phyloP scores from a whole-genome alignment of 164 flowering plant genomes.

The Umbellularia californica region DNA sequence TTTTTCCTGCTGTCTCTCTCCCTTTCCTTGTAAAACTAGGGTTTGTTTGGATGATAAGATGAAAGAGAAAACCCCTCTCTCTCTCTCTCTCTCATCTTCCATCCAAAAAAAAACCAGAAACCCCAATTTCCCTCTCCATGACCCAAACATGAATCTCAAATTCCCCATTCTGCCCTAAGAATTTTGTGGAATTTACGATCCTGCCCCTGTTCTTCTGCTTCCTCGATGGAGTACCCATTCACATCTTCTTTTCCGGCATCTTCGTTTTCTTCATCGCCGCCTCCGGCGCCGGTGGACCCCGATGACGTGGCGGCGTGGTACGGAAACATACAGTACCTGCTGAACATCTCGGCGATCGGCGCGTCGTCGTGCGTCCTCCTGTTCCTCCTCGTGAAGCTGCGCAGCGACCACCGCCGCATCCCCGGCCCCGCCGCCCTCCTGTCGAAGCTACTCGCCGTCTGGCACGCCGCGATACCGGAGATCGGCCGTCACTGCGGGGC shows the following conservation, averaged over 20 bases:
- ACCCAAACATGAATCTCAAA: neutral
- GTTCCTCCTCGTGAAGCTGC: conserved; percentile 85
- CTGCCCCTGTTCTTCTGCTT: neutral
- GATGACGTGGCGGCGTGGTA: conserved; percentile 49
- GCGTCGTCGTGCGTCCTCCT: conserved; percentile 63
- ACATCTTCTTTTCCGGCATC: conserved; percentile 7
- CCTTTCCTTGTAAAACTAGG: neutral
- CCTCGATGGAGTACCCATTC: neutral
- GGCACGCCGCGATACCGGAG: conserved; percentile 91
- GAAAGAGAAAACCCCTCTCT: no score
- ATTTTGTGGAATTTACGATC: neutral
- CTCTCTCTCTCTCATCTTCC: no score
- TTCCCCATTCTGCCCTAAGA: neutral
- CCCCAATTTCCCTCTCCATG: no score
- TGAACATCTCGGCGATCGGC: conserved; percentile 88
- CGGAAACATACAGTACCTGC: conserved; percentile 87
- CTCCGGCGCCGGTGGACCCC: neutral
- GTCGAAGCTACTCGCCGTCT: conserved; percentile 94
- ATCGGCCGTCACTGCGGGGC: conserved; percentile 95
- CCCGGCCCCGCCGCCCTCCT: conserved; percentile 76
- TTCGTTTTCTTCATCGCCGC: neutral
- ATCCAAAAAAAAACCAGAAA: no score
- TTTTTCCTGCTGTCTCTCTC: neutral
- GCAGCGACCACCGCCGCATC: conserved; percentile 88
- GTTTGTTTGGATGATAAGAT: no score